A percentile compares a stretch with the other conserved stretches of the same genome.
Evolutionary conservation across 306 rosid species (phyloP).

Genomic region (Cucurbita ficifolia): DNA sequence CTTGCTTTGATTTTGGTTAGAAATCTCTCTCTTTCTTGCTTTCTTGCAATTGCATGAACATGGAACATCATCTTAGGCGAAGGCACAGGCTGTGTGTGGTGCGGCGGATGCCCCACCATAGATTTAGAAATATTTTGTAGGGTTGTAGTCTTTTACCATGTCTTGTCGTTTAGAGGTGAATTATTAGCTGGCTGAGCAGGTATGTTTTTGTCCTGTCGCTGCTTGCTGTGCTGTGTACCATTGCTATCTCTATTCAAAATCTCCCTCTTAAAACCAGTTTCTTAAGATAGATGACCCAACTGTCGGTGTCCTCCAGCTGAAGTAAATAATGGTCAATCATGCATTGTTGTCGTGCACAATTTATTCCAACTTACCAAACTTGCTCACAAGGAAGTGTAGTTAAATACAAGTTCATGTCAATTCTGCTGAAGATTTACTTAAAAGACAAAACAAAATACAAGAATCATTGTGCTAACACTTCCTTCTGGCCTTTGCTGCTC

Average conservation of each 20-base stretch:
- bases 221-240: conserved; percentile 15
- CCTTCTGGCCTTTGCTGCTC: background rate
- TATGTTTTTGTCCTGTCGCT: conserved; percentile 33
- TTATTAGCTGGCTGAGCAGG: conserved; percentile 73
- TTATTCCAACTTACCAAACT: background rate
- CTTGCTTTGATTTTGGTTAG: background rate
- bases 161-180: conserved; percentile 25
- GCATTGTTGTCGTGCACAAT: background rate
- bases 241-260: background rate
- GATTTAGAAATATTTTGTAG: conserved; percentile 8
- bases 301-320: background rate
- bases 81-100: background rate
- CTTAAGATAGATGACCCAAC: background rate
- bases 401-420: background rate
- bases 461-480: background rate
- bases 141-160: conserved; percentile 16
- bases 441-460: background rate
- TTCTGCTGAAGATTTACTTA: background rate
- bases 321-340: background rate
- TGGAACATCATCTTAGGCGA: background rate
- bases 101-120: conserved; percentile 2
- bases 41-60: background rate
- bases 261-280: background rate
- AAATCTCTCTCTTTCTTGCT: background rate
- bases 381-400: background rate